A percentile compares a stretch with the other conserved stretches of the same genome.
Conservation (phyloP, 1,284 basidiomycete genomes). For the Cystobasidiaceae sp. region DNA sequence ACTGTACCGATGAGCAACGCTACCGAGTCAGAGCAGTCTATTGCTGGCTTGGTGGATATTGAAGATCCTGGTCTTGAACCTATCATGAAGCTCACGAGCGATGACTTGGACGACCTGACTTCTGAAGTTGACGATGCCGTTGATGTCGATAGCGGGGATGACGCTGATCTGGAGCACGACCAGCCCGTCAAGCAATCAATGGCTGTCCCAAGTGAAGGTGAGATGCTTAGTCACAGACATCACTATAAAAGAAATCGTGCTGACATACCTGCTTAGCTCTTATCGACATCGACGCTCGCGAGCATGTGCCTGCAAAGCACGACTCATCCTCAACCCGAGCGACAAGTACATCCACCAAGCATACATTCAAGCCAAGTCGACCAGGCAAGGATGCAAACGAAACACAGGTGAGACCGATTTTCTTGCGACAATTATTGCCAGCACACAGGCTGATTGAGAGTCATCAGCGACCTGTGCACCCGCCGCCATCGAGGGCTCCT, state of each 20-base stretch:
- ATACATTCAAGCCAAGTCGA: constrained; percentile 17
- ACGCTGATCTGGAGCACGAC: no score
- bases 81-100: constrained; percentile 9
- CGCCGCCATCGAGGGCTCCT: constrained; percentile 24
- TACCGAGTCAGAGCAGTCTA: not conserved
- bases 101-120: constrained; percentile 2
- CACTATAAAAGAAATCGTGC: no score
- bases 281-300: no score
- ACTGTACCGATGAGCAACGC: not conserved
- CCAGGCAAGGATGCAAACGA: not conserved
- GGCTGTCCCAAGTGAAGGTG: no score
- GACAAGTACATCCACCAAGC: not conserved
- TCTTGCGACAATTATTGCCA: not conserved
- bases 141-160: no score
- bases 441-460: not conserved
- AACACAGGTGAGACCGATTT: not conserved
- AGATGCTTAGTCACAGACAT: no score
- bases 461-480: constrained; percentile 16
- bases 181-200: no score
- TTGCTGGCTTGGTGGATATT: constrained; percentile 13
- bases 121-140: not conserved
- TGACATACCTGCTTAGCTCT: no score
- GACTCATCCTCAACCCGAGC: no score
- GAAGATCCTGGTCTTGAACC: constrained; percentile 22
- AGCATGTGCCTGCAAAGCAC: no score